Evolutionary conservation across 129 eudicot genomes (phyloP).

Genomic region (Artemisia annua): DNA sequence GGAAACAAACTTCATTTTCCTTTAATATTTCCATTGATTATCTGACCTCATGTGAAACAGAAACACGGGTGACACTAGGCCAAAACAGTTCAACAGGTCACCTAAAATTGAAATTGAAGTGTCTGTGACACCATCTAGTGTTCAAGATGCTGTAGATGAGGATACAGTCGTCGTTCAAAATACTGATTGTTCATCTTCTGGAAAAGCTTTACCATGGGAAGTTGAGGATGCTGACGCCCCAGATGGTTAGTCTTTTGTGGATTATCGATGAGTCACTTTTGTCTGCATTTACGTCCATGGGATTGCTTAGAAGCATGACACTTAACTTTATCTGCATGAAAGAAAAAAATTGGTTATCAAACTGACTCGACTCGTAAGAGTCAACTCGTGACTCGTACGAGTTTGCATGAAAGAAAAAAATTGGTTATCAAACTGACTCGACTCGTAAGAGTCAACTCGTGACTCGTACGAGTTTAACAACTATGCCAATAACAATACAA

Average conservation of each 20-base stretch:
- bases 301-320: too few species aligned
- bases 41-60: slow-evolving; percentile 45
- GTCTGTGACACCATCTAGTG: slow-evolving; percentile 39
- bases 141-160: slow-evolving; percentile 32
- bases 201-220: slow-evolving; percentile 50
- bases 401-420: too few species aligned
- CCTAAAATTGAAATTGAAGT: slow-evolving; percentile 41
- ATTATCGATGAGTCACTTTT: not conserved
- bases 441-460: not conserved
- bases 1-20: slow-evolving; percentile 6
- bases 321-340: too few species aligned
- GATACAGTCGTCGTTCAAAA: slow-evolving; percentile 1
- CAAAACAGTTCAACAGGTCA: slow-evolving; percentile 47
- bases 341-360: too few species aligned
- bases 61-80: slow-evolving; percentile 30
- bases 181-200: slow-evolving; percentile 61
- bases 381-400: not conserved
- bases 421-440: too few species aligned
- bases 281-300: too few species aligned
- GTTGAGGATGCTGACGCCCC: slow-evolving; percentile 79
- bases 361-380: too few species aligned
- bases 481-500: too few species aligned
- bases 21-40: slow-evolving; percentile 18
- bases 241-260: slow-evolving; percentile 36
- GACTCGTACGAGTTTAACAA: not conserved